Evolutionary conservation across 176 grass and related monocot genomes (phyloP).

Genomic region (Cymbopogon citratus): DNA sequence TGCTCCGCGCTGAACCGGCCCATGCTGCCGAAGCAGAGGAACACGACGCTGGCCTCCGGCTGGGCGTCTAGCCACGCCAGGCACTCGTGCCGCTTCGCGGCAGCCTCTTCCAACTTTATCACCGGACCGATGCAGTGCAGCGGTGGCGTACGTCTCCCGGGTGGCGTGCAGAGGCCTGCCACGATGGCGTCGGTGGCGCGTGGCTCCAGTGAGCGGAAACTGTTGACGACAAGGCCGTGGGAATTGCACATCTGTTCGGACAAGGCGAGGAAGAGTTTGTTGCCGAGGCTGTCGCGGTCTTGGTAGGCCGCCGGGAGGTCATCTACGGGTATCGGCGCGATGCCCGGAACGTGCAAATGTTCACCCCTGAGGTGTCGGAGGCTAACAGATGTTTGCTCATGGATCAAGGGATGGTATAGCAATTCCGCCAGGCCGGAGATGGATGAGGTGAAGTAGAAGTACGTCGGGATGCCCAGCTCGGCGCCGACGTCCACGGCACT

Average conservation of each 20-base stretch:
- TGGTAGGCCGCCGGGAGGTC: slow-evolving; percentile 12
- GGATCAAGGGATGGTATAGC: slow-evolving; percentile 6
- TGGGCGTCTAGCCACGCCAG: slow-evolving; percentile 44
- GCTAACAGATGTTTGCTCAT: not conserved
- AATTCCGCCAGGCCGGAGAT: slow-evolving; percentile 2
- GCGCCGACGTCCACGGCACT: slow-evolving; percentile 27
- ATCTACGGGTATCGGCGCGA: slow-evolving; percentile 18
- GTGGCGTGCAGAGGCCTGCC: slow-evolving; percentile 10
- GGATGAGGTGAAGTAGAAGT: slow-evolving; percentile 36
- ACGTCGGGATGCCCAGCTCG: slow-evolving; percentile 44
- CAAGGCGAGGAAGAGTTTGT: not conserved
- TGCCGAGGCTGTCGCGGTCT: slow-evolving; percentile 29
- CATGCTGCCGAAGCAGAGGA: slow-evolving; percentile 43
- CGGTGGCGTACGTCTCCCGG: not conserved
- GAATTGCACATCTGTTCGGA: not conserved
- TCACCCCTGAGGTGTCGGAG: not conserved
- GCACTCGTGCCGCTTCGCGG: slow-evolving; percentile 20
- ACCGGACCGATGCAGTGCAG: slow-evolving; percentile 21
- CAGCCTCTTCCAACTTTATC: not conserved
- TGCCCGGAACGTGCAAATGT: not conserved
- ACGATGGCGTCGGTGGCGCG: slow-evolving; percentile 7
- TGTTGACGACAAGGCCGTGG: slow-evolving; percentile 49
- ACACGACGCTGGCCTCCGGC: slow-evolving; percentile 45
- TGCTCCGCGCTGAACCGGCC: slow-evolving; percentile 17
- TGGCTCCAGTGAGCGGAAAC: slow-evolving; percentile 46